Evolutionary conservation across 495 filamentous ascomycete genomes (phyloP).

Genomic region (Hypoxylon rickii): DNA sequence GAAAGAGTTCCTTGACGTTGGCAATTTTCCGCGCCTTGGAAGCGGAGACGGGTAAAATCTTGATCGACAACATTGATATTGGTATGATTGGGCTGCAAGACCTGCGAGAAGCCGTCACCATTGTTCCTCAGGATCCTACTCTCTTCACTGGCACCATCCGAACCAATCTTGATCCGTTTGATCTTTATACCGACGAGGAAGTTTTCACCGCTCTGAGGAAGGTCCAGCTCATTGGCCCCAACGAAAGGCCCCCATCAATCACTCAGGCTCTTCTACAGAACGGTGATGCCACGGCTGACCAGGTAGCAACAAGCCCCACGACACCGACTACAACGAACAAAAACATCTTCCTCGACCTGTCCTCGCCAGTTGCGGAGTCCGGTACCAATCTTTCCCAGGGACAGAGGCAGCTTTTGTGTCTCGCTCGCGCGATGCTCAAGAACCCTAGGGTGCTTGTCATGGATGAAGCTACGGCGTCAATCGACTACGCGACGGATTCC

Average conservation of each 20-base stretch:
- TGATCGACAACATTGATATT: slow-evolving; percentile 90
- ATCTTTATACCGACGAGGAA: slow-evolving; percentile 86
- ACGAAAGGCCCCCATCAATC: slow-evolving; percentile 43
- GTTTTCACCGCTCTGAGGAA: slow-evolving; percentile 85
- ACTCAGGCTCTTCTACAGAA: slow-evolving; percentile 18
- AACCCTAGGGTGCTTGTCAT: slow-evolving; percentile 91
- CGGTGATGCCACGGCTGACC: slow-evolving; percentile 16
- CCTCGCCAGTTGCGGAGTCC: slow-evolving; percentile 84
- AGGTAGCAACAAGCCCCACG: slow-evolving; percentile 26
- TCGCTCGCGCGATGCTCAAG: slow-evolving; percentile 92
- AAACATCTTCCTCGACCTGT: slow-evolving; percentile 90
- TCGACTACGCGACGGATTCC: slow-evolving; percentile 93
- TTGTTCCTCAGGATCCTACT: slow-evolving; percentile 97
- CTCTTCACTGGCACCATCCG: slow-evolving; percentile 96
- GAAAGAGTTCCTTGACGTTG: slow-evolving; percentile 93
- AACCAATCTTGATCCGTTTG: slow-evolving; percentile 94
- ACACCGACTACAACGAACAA: slow-evolving; percentile 68
- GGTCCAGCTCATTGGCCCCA: slow-evolving; percentile 83
- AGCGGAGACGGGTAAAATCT: slow-evolving; percentile 85
- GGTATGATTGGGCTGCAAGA: slow-evolving; percentile 86
- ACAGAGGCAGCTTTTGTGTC: slow-evolving; percentile 91
- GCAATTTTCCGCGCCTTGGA: slow-evolving; percentile 98
- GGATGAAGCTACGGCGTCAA: slow-evolving; percentile 98
- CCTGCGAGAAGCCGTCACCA: slow-evolving; percentile 90
- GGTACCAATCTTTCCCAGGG: slow-evolving; percentile 97